Conservation (phyloP, 2,329 filamentous ascomycete species). For the Mariannaea elegans region DNA sequence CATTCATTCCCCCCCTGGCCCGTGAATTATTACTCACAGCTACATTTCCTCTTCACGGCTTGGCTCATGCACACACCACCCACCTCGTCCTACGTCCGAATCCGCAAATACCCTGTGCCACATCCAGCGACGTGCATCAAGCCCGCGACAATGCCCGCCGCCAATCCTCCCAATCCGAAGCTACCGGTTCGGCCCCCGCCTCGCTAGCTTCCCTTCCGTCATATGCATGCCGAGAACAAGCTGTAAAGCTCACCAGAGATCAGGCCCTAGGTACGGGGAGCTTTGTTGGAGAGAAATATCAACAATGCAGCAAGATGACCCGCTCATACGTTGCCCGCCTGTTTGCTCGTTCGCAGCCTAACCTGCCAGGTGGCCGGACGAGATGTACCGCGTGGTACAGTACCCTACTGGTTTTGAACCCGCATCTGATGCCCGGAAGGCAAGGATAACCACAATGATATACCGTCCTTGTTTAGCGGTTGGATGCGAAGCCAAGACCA, state of each 20-base stretch:
- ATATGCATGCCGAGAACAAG: background rate
- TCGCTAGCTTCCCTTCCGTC: background rate
- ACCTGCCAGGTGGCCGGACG: background rate
- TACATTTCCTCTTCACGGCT: constrained; percentile 9
- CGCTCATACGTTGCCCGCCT: background rate
- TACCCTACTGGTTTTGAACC: background rate
- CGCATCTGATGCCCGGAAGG: too few relatives aligned
- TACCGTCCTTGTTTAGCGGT: too few relatives aligned
- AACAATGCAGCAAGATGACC: background rate
- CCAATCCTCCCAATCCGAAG: constrained; percentile 14
- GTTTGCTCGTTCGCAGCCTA: constrained; percentile 1
- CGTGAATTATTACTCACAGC: constrained; percentile 11
- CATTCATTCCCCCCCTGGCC: constrained; percentile 1
- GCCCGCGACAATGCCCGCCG: constrained; percentile 20
- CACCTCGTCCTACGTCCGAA: constrained; percentile 21
- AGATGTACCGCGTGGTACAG: background rate
- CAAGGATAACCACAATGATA: too few relatives aligned
- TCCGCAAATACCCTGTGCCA: constrained; percentile 35
- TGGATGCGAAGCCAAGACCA: too few relatives aligned
- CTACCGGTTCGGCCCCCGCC: constrained; percentile 6
- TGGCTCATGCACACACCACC: constrained; percentile 25
- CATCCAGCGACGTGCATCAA: constrained; percentile 41
- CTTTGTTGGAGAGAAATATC: background rate
- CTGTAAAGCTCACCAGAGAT: background rate
- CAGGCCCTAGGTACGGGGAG: background rate